phyloP scores from a whole-genome alignment of 129 eudicot species.

The Flaveria trinervia region DNA sequence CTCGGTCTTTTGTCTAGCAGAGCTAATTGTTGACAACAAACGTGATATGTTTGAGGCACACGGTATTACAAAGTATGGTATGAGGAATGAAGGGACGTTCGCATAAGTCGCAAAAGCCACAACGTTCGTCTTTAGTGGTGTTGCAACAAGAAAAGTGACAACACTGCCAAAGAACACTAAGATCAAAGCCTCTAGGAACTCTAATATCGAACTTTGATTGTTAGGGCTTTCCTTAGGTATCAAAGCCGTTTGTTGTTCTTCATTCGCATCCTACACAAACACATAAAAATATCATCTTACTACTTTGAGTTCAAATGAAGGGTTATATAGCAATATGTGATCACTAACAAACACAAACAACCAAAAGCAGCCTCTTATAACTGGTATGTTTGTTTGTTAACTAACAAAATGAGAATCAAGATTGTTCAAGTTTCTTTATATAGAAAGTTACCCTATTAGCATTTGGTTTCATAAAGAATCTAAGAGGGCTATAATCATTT shows the following conservation, averaged over 20 bases:
- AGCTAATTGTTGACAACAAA: constrained; percentile 36
- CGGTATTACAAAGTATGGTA: constrained; percentile 55
- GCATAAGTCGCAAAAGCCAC: constrained; percentile 40
- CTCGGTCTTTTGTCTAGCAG: constrained; percentile 47
- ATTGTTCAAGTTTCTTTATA: neutral
- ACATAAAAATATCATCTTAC: neutral
- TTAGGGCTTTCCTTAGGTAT: constrained; percentile 25
- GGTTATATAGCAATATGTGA: no score
- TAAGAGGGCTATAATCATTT: constrained; percentile 28
- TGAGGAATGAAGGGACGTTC: constrained; percentile 48
- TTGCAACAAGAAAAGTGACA: constrained; percentile 30
- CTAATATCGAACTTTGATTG: constrained; percentile 25
- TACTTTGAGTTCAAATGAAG: neutral
- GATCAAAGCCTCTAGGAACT: constrained; percentile 35
- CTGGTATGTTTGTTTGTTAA: no score
- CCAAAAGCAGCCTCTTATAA: no score
- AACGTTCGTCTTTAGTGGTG: constrained; percentile 42
- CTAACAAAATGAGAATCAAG: no score
- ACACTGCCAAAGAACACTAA: constrained; percentile 40
- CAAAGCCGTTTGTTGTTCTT: constrained; percentile 40
- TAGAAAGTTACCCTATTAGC: constrained; percentile 32
- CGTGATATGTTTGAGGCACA: constrained; percentile 44
- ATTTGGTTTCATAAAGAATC: constrained; percentile 19
- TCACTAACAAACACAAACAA: no score
- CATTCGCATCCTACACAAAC: constrained; percentile 31